These are phyloP conservation scores for Coccomyxa sp. DNA, from an alignment of 139 green algal genomes.

Conservation along the genomic window DNA sequence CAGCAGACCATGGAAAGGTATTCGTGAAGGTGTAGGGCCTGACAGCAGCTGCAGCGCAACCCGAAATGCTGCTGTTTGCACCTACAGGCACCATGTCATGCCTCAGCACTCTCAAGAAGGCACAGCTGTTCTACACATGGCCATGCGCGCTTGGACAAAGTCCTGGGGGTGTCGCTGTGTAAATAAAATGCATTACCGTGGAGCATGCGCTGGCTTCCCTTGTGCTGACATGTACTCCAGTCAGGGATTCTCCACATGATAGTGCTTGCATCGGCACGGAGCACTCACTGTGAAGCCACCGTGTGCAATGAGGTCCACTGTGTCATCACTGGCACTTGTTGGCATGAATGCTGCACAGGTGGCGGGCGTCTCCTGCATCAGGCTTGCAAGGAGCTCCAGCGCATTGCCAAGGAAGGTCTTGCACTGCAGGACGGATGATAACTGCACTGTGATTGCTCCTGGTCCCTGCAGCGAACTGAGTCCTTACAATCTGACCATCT, in stretches of 20 bases:
- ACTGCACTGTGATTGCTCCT: neutral
- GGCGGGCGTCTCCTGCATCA: neutral
- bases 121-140: neutral
- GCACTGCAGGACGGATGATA: constrained; percentile 3
- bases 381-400: constrained; percentile 4
- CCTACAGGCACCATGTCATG: neutral
- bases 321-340: neutral
- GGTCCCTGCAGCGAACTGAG: constrained; percentile 7
- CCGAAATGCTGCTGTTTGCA: constrained; percentile 2
- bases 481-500: too few relatives aligned
- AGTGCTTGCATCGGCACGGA: too few relatives aligned
- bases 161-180: neutral
- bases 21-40: neutral
- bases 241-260: too few relatives aligned
- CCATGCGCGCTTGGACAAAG: neutral
- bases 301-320: neutral
- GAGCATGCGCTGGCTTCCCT: too few relatives aligned
- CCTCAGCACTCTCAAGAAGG: neutral
- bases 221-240: too few relatives aligned
- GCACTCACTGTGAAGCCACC: constrained; percentile 5
- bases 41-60: constrained; percentile 2
- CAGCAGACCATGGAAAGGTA: neutral
- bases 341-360: neutral
- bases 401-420: constrained; percentile 1
- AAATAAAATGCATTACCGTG: too few relatives aligned